These are phyloP conservation scores for Haplosporangium sp. DNA, from an alignment of 371 early-diverging fungal genomes.

Conservation along the genomic window DNA sequence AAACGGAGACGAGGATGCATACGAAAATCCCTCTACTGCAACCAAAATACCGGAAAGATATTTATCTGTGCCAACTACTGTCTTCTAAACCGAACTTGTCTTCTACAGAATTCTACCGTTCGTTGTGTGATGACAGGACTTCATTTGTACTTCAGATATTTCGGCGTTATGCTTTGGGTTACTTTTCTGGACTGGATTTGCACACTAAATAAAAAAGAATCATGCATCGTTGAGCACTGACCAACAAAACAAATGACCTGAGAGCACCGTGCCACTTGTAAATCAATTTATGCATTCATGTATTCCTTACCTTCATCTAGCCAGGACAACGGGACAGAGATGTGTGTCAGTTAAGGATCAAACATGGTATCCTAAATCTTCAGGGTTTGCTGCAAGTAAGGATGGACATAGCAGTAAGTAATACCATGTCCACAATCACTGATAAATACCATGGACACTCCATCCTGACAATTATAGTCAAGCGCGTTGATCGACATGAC, in stretches of 20 bases:
- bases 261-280: slow-evolving; percentile 2
- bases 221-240: slow-evolving; percentile 26
- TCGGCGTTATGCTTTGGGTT: neutral
- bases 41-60: slow-evolving; percentile 25
- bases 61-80: neutral
- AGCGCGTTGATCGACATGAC: slow-evolving; percentile 15
- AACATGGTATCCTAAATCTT: neutral
- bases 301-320: neutral
- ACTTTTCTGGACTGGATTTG: neutral
- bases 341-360: neutral
- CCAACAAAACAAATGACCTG: slow-evolving; percentile 9
- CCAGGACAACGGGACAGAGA: no score
- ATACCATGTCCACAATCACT: neutral
- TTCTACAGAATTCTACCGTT: slow-evolving; percentile 2
- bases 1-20: slow-evolving; percentile 13
- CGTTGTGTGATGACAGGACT: slow-evolving; percentile 3
- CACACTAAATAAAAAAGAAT: slow-evolving; percentile 1
- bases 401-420: neutral
- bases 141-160: slow-evolving; percentile 7
- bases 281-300: slow-evolving; percentile 4
- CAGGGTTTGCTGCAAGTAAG: neutral
- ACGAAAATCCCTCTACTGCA: slow-evolving; percentile 3
- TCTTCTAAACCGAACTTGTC: slow-evolving; percentile 9
- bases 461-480: slow-evolving; percentile 9
- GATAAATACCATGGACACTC: slow-evolving; percentile 13